phyloP scores from a whole-genome alignment of 345 rosid genomes.

The Pugionium dolabratum region DNA sequence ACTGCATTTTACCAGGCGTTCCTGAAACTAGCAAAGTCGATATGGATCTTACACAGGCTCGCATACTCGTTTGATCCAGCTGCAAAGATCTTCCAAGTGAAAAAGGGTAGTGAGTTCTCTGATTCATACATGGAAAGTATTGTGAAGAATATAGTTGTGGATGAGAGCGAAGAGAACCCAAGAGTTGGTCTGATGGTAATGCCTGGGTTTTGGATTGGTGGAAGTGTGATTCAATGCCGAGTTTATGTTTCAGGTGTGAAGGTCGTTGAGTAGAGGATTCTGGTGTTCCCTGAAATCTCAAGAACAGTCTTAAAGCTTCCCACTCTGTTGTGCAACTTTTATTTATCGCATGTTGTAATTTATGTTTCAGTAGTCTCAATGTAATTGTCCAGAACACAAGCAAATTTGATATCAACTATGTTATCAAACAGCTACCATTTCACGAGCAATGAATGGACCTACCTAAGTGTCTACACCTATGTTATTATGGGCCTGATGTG shows the following conservation, averaged over 20 bases:
- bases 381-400: slow-evolving; percentile 16
- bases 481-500: too few relatives aligned
- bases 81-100: slow-evolving; percentile 67
- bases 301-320: slow-evolving; percentile 21
- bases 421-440: too few relatives aligned
- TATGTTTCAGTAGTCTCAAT: slow-evolving; percentile 8
- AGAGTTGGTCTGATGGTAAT: slow-evolving; percentile 74
- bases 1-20: slow-evolving; percentile 77
- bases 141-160: slow-evolving; percentile 59
- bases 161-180: slow-evolving; percentile 56
- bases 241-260: slow-evolving; percentile 75
- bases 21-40: slow-evolving; percentile 68
- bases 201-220: slow-evolving; percentile 85
- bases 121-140: slow-evolving; percentile 82
- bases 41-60: slow-evolving; percentile 81
- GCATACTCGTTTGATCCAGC: slow-evolving; percentile 71
- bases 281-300: not conserved
- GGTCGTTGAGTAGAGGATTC: slow-evolving; percentile 53
- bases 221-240: slow-evolving; percentile 69
- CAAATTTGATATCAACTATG: too few relatives aligned
- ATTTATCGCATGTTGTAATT: slow-evolving; percentile 16
- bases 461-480: too few relatives aligned
- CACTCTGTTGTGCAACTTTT: slow-evolving; percentile 26
- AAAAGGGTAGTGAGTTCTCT: slow-evolving; percentile 66
- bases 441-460: too few relatives aligned